A percentile compares a stretch with the other conserved stretches of the same genome.
Conservation (phyloP, 2,329 filamentous ascomycete species). For the Pestalotiopsis sp. region DNA sequence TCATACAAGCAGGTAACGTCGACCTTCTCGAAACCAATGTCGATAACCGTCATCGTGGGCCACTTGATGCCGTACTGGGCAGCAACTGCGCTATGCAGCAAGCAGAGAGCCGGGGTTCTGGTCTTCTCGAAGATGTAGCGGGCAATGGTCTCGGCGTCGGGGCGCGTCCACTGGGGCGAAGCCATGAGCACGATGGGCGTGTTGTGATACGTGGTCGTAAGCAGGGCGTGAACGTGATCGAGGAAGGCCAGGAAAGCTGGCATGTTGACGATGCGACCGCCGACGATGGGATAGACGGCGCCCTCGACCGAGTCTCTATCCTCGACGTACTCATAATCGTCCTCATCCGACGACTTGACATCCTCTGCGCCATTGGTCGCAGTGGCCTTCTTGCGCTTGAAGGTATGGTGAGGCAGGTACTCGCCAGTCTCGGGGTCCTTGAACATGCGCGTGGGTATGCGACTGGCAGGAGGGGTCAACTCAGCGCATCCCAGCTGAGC, state of each 20-base stretch:
- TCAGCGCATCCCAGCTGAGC: slow-evolving; percentile 89
- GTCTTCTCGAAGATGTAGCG: slow-evolving; percentile 98
- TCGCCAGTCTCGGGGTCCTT: slow-evolving; percentile 79
- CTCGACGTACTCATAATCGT: slow-evolving; percentile 77
- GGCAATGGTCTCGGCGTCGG: slow-evolving; percentile 84
- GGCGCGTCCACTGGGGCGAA: slow-evolving; percentile 86
- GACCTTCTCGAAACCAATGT: slow-evolving; percentile 90
- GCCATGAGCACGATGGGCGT: slow-evolving; percentile 90
- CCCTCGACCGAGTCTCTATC: slow-evolving; percentile 86
- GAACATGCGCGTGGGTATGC: slow-evolving; percentile 94
- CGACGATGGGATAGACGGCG: slow-evolving; percentile 76
- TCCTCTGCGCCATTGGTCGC: slow-evolving; percentile 26
- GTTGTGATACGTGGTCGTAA: slow-evolving; percentile 93
- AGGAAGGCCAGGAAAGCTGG: slow-evolving; percentile 90
- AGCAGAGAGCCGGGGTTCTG: slow-evolving; percentile 86
- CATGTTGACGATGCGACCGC: slow-evolving; percentile 88
- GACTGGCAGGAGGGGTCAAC: slow-evolving; percentile 85
- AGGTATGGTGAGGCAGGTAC: slow-evolving; percentile 75
- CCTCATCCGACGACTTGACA: slow-evolving; percentile 51
- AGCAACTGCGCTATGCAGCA: slow-evolving; percentile 87
- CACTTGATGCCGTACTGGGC: slow-evolving; percentile 80
- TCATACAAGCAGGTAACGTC: slow-evolving; percentile 91
- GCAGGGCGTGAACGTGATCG: slow-evolving; percentile 84
- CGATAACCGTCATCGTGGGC: slow-evolving; percentile 81
- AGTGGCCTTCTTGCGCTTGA: slow-evolving; percentile 57